Conservation (phyloP, 2,329 filamentous ascomycete species). For the Fusarium algeriense region DNA sequence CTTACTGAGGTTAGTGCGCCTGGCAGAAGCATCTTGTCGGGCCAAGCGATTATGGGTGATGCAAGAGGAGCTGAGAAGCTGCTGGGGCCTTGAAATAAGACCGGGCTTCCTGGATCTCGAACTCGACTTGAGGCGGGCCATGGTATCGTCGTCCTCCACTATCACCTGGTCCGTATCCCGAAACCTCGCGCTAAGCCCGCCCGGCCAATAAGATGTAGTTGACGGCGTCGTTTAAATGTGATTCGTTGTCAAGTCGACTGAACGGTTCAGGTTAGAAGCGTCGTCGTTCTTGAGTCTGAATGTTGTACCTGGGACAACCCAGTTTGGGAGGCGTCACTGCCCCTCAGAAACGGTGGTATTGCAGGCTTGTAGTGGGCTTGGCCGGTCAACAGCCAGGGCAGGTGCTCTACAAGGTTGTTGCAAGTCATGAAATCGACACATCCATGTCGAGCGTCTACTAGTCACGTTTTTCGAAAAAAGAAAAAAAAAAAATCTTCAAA, state of each 20-base stretch:
- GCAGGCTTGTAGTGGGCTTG: slow-evolving; percentile 56
- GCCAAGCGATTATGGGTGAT: too few relatives aligned
- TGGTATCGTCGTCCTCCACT: slow-evolving; percentile 49
- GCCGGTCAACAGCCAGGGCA: slow-evolving; percentile 68
- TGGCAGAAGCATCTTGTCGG: too few relatives aligned
- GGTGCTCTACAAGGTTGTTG: slow-evolving; percentile 69
- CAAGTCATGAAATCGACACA: not conserved
- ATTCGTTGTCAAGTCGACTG: not conserved
- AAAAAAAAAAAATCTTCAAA: too few relatives aligned
- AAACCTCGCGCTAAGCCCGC: slow-evolving; percentile 34
- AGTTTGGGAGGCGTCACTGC: slow-evolving; percentile 43
- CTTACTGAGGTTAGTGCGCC: too few relatives aligned
- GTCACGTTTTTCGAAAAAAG: too few relatives aligned
- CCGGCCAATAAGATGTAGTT: slow-evolving; percentile 39
- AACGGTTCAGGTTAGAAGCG: not conserved
- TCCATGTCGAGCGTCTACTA: too few relatives aligned
- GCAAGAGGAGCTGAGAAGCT: slow-evolving; percentile 28
- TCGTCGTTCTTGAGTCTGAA: slow-evolving; percentile 20
- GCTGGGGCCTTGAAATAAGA: slow-evolving; percentile 56
- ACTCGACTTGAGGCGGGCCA: slow-evolving; percentile 60
- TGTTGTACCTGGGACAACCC: slow-evolving; percentile 45
- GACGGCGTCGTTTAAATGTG: slow-evolving; percentile 1
- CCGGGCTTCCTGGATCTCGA: slow-evolving; percentile 60
- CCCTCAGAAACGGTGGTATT: slow-evolving; percentile 54
- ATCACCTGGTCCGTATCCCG: slow-evolving; percentile 46